Conservation (phyloP, 208 protist genomes). For the Leishmania lainsoni region DNA sequence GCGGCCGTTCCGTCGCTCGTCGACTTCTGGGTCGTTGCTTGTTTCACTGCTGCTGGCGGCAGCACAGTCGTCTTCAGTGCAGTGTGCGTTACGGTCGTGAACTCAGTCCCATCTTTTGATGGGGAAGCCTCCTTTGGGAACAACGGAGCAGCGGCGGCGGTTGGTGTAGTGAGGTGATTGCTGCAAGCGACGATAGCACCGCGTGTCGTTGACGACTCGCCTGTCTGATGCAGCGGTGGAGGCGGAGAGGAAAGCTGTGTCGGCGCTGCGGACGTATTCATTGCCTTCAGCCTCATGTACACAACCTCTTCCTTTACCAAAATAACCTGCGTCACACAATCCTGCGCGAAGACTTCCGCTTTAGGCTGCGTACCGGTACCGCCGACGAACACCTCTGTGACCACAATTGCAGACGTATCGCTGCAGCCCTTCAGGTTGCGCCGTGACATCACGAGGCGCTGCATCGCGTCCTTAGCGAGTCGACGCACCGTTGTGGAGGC, state of each 20-base stretch:
- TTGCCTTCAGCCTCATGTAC: constrained; percentile 56
- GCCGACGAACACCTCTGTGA: constrained; percentile 78
- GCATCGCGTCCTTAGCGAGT: constrained; percentile 85
- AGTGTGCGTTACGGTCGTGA: not conserved
- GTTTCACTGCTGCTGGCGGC: not conserved
- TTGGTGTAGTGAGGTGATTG: not conserved
- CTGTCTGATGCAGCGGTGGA: not conserved
- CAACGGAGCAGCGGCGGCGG: not conserved
- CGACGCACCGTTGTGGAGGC: constrained; percentile 68
- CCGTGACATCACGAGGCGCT: constrained; percentile 65
- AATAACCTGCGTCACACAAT: constrained; percentile 69
- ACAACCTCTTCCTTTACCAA: constrained; percentile 74
- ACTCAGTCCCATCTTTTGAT: not conserved
- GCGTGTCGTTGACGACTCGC: not conserved
- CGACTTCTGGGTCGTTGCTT: not conserved
- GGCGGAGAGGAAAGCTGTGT: constrained; percentile 11
- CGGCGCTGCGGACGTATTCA: constrained; percentile 7
- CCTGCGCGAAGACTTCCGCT: constrained; percentile 77
- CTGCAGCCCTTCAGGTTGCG: constrained; percentile 13
- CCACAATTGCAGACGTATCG: constrained; percentile 36
- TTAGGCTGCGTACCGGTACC: constrained; percentile 44
- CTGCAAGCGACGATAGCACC: not conserved
- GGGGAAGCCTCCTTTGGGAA: not conserved
- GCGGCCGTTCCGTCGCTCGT: not conserved
- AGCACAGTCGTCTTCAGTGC: not conserved